phyloP scores from a whole-genome alignment of 78 protist species.

The Creolimax fragrantissima region DNA sequence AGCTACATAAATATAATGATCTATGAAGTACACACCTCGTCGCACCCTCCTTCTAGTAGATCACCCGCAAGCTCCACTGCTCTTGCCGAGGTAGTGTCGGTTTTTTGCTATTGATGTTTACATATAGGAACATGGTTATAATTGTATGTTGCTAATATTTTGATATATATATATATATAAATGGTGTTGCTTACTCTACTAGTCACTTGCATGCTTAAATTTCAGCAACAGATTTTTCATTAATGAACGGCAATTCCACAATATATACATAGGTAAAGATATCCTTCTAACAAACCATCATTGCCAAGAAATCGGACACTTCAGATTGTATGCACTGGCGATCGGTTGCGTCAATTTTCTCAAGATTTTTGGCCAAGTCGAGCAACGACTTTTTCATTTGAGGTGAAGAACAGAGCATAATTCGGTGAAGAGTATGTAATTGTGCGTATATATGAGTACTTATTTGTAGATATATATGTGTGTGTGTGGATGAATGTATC shows the following conservation, averaged over 20 bases:
- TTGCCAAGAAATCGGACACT: background rate
- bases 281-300: background rate
- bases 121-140: background rate
- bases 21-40: background rate
- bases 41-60: background rate
- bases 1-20: background rate
- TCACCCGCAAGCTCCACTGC: background rate
- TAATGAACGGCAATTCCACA: background rate
- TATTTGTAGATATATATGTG: too few relatives aligned
- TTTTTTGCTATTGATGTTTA: background rate
- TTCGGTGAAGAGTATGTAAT: too few relatives aligned
- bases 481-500: too few relatives aligned
- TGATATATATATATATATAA: background rate
- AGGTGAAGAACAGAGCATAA: too few relatives aligned
- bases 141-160: background rate
- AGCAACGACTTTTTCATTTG: background rate
- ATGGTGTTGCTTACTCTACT: background rate
- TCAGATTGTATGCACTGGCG: background rate
- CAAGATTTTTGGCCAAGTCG: background rate
- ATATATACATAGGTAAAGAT: background rate
- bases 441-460: too few relatives aligned
- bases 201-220: background rate
- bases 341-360: background rate
- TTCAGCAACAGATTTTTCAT: background rate
- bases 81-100: background rate